These are phyloP conservation scores for Penicillium concentricum DNA, from an alignment of 2,329 filamentous ascomycete species.

Conservation along the genomic window DNA sequence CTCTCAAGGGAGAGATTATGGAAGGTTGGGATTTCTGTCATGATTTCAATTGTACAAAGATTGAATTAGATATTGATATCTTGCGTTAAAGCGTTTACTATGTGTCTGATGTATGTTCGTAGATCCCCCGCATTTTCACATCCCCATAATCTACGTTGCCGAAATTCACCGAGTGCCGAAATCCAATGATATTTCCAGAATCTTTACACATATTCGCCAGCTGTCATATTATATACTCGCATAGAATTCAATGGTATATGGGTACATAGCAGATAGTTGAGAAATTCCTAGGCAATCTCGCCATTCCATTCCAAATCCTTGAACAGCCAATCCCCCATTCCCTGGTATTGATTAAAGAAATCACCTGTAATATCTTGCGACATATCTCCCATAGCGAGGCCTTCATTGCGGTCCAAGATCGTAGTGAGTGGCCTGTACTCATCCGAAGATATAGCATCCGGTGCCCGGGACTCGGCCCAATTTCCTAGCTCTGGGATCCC, in stretches of 20 bases:
- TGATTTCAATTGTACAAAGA: constrained; percentile 3
- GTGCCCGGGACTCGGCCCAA: constrained; percentile 16
- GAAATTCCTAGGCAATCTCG: constrained; percentile 11
- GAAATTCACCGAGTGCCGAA: constrained; percentile 20
- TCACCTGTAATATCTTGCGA: constrained; percentile 11
- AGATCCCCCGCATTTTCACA: constrained; percentile 12
- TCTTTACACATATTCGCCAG: not conserved
- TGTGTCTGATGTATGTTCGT: not conserved
- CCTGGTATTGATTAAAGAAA: constrained; percentile 27
- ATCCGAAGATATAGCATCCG: constrained; percentile 15
- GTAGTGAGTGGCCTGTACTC: constrained; percentile 24
- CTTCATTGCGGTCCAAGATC: constrained; percentile 21
- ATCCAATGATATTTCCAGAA: not conserved
- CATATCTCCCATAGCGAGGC: constrained; percentile 12
- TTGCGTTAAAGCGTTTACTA: not conserved
- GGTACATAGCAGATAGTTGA: not conserved
- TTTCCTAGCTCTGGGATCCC: not conserved
- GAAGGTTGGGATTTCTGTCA: constrained; percentile 32
- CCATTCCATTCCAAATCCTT: constrained; percentile 27
- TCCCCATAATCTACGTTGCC: constrained; percentile 6
- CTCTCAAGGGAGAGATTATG: constrained; percentile 48
- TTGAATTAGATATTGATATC: not conserved
- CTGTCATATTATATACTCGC: not conserved
- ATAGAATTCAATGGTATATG: not conserved
- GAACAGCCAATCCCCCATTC: constrained; percentile 32